phyloP scores from a whole-genome alignment of 2,329 filamentous ascomycete genomes.

The Botryotinia globosa region DNA sequence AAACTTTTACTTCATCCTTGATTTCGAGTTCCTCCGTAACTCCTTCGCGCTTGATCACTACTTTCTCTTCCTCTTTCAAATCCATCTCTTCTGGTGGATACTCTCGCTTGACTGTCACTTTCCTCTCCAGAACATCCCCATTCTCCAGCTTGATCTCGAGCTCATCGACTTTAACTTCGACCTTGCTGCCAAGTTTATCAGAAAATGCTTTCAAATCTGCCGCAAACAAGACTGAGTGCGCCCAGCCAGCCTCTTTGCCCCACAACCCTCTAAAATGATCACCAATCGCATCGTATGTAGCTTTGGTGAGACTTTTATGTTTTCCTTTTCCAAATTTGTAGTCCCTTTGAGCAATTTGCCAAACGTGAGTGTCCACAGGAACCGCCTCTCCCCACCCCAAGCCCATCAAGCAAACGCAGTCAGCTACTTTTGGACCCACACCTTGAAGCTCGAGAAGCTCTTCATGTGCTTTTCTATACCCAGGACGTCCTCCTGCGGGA shows the following conservation, averaged over 20 bases:
- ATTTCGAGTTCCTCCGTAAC: conserved; percentile 16
- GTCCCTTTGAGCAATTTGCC: conserved; percentile 95
- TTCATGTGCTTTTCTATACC: conserved; percentile 78
- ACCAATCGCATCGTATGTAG: conserved; percentile 84
- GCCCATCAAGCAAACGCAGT: conserved; percentile 96
- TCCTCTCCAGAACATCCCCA: conserved; percentile 27
- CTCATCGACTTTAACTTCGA: conserved; percentile 47
- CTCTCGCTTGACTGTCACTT: conserved; percentile 31
- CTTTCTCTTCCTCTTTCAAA: conserved; percentile 15
- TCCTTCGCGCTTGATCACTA: neutral
- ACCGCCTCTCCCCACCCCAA: conserved; percentile 94
- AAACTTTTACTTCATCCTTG: conserved; percentile 26
- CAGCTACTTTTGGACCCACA: conserved; percentile 93
- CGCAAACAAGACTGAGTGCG: conserved; percentile 93
- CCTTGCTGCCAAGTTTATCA: conserved; percentile 50
- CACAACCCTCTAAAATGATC: conserved; percentile 87
- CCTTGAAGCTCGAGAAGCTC: conserved; percentile 76
- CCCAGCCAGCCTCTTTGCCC: conserved; percentile 95
- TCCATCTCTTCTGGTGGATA: conserved; percentile 27
- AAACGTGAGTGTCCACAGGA: conserved; percentile 95
- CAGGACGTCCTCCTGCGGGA: conserved; percentile 46
- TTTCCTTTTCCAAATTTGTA: conserved; percentile 87
- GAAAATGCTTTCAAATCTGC: conserved; percentile 87
- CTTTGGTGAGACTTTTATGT: conserved; percentile 81
- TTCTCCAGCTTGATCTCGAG: conserved; percentile 38